Evolutionary conservation across 352 stramenopile genomes (phyloP), one percentile per base, ranked within the genome.

Genomic region (Phytophthora pluvialis): DNA sequence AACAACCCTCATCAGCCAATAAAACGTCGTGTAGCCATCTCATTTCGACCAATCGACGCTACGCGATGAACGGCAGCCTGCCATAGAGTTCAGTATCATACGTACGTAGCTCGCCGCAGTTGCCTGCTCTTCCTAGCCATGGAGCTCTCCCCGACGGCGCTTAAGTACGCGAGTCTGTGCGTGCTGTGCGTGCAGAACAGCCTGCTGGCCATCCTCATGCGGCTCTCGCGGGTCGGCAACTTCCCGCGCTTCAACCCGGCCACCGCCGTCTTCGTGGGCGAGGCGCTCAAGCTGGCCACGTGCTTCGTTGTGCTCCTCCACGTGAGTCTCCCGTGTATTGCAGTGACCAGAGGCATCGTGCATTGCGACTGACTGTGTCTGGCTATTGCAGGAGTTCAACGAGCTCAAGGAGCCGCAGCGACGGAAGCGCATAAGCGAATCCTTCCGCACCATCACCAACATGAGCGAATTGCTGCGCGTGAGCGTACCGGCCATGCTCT

Each of bases 181-280:
- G 73, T 94, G 49, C 73, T 94, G n/a, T 94, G 86, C 50, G 72
- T 92, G 56, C 86, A 94, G 70, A 94, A 92, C 72, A 90, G 80
- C 18, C 68, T 90, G 15, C 58, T 92, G 53, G 86, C 77, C 36
- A 82, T 92, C 58, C 78, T 94, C 59, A 92, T 94, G 86, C 81
- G 86, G 40, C 86, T 94, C 56, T 94, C 86, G 42, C 75, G 86
- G 43, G 81, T 92, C 10, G 83, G 86, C 55, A 69, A 90, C 64
- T 73, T 73, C 49, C 70, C 83, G 15, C 84, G 87, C 44, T 94
- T 91, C 63, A 91, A 92, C 55, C 71, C 83, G 1, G 82, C 81
- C 28, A 94, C 85, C 9, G 85, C 85, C 43, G 85, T 94, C 29
- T 80, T 92, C 61, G 72, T 88, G 18, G 80, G 85, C 48, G 85